Evolutionary conservation across 176 grass and related monocot genomes (phyloP), one percentile per base, ranked within the genome.

Genomic region (barley (Hordeum vulgare)): DNA sequence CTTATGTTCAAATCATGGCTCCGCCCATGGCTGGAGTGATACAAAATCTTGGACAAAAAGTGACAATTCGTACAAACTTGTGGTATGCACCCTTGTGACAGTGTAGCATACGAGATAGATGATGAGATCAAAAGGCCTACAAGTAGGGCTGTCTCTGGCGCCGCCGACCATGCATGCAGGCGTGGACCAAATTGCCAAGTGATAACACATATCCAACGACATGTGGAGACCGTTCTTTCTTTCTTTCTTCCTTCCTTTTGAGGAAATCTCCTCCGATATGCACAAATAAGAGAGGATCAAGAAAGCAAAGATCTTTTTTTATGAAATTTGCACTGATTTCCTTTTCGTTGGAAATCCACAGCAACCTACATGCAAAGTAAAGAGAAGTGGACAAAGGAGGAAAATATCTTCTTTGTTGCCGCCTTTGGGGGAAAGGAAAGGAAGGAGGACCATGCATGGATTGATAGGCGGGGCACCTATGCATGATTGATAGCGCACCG

Each of bases 371-470:
- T 56, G 51, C 51, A 56, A 18, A 56, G 3, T 20, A 18, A 56
- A 56, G 51, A 56, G 51, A 1, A 56, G 51, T 21, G 51, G 51
- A 21, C 18, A 56, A 54, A 56, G 6, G 20, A 25, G 51, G 40
- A 70, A 49, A 47, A 79, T 11, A 39, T 8, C 23, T 56, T 10
- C 40, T 5, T 44, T 11, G 35, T 41, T 29, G 62, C 2, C 7
- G 28, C 31, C 77, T 86, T 86, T 80, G 84, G 21, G 21, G 83
- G 33, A 69, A 79, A 81, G 36, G 36, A 51, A 51, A 51, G 47
- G 47, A 51, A 51, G 67, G 40, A 20, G 20, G 18, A 56, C 7
- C 51, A 56, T 24, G 56, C 15, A 6, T 49, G 45, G 45, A 49
- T 51, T 18, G 33, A 39, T 26, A 56, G 51, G 51, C 17, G 47